These are phyloP conservation scores for Streptanthus diversifolius DNA, from an alignment of 345 rosid species.

Conservation along the genomic window DNA sequence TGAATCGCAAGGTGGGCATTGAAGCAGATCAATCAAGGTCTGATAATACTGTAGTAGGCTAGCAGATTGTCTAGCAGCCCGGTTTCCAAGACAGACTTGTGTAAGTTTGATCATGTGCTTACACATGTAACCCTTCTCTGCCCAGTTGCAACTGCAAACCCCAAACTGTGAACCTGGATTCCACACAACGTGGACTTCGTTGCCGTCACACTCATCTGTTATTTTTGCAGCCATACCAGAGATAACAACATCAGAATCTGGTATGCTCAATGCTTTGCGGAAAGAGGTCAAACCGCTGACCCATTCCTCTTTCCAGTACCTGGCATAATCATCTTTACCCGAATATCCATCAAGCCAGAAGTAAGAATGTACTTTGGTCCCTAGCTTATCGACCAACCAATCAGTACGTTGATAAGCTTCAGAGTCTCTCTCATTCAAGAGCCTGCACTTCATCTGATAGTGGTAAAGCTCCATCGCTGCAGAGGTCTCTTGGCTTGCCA, in stretches of 20 bases:
- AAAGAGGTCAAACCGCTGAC: constrained; percentile 79
- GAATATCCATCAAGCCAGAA: constrained; percentile 96
- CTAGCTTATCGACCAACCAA: constrained; percentile 95
- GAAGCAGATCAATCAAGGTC: constrained; percentile 59
- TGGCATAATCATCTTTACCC: constrained; percentile 66
- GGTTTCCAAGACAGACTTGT: constrained; percentile 38
- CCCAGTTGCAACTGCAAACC: constrained; percentile 76
- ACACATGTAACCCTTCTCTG: constrained; percentile 76
- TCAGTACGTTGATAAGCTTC: constrained; percentile 71
- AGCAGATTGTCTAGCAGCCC: constrained; percentile 40
- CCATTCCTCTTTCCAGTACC: constrained; percentile 93
- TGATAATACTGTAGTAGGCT: constrained; percentile 58
- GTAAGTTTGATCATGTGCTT: constrained; percentile 74
- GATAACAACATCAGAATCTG: constrained; percentile 55
- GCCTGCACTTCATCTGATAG: constrained; percentile 70
- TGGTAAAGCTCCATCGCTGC: constrained; percentile 94
- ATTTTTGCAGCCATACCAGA: constrained; percentile 59
- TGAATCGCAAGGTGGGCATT: constrained; percentile 63
- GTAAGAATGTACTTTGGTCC: constrained; percentile 84
- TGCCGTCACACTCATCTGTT: constrained; percentile 49
- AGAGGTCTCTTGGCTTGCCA: constrained; percentile 81
- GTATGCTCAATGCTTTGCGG: constrained; percentile 70
- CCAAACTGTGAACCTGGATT: constrained; percentile 81
- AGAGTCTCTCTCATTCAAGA: constrained; percentile 66
- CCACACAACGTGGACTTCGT: constrained; percentile 55